Base-by-base conservation (phyloP, 257 asterid genomes). In the Oldenlandia corymbosa region DNA sequence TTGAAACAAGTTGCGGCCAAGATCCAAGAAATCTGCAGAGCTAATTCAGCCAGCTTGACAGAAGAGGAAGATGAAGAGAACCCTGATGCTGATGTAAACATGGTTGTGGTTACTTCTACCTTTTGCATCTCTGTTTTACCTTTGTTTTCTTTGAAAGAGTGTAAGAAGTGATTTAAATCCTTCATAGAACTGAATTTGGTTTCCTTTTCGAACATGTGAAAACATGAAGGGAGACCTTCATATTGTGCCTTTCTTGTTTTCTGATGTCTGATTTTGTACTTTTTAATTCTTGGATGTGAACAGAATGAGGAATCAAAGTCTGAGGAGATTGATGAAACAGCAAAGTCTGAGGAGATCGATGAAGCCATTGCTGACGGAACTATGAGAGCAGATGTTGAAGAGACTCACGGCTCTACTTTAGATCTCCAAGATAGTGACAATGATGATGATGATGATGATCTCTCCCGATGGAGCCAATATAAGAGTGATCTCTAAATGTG, bases 1-100 rank as follows among this genome's bases (percentile, higher is more conserved):
- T 43, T 87, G 52, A 63, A 75, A 55, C 73, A 79, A 78, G 69
- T 75, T 59, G 86, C 85, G 26, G 83, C 73, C 0, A 81, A 80
- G 75, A 81, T 75, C 58, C 66, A 67, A 65, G 72, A 75, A 31
- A 65, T 64, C 42, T 78, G 66, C 42, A 68, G 68, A 54, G 83
- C 74, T 30, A 84, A 78, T 18, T 54, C 78, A 8, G 12, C 68
- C 39, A 85, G 74, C 58, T 72, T 83, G 73, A 56, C 73, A 11
- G 83, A 67, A 58, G 66, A 75, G 34, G 86, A 81, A n/a, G n/a
- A n/a, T n/a, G n/a, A n/a, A 24, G 80, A 62, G 68, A 65, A 65
- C 39, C 59, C 54, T 32, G 73, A 70, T 60, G 78, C 75, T 36
- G 65, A 79, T 72, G 94, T 76, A 71, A 62, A 48, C n/a, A 1